Evolutionary conservation across 495 filamentous ascomycete species (phyloP).

Genomic region (Cetradonia linearis): DNA sequence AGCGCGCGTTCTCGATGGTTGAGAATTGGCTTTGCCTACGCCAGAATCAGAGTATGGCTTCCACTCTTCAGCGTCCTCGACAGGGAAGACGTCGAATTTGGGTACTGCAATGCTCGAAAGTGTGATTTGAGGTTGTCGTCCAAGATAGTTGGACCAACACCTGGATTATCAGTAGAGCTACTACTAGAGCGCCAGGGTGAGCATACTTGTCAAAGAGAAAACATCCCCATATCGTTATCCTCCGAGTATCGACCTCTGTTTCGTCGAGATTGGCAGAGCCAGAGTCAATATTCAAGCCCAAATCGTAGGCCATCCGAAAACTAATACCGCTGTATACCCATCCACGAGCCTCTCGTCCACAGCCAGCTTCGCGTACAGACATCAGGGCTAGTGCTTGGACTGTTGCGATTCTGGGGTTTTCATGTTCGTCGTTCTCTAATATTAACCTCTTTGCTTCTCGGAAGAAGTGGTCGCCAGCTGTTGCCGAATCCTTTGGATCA

Average conservation of each 20-base stretch:
- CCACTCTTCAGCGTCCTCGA: slow-evolving; percentile 79
- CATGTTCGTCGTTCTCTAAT: slow-evolving; percentile 85
- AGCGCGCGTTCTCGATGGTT: slow-evolving; percentile 75
- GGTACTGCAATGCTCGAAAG: slow-evolving; percentile 67
- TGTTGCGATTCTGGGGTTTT: slow-evolving; percentile 80
- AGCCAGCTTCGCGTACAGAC: slow-evolving; percentile 94
- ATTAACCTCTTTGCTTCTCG: slow-evolving; percentile 86
- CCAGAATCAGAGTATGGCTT: slow-evolving; percentile 82
- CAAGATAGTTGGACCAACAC: slow-evolving; percentile 97
- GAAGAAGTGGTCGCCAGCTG: slow-evolving; percentile 95
- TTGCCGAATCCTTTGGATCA: slow-evolving; percentile 60
- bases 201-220: slow-evolving; percentile 88
- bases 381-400: slow-evolving; percentile 91
- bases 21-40: slow-evolving; percentile 53
- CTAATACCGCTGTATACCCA: slow-evolving; percentile 99
- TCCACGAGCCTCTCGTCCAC: slow-evolving; percentile 86
- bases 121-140: slow-evolving; percentile 79
- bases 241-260: slow-evolving; percentile 75
- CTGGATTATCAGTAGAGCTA: slow-evolving; percentile 29
- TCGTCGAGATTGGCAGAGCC: slow-evolving; percentile 57
- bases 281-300: slow-evolving; percentile 85
- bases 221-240: slow-evolving; percentile 97
- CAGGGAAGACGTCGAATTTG: slow-evolving; percentile 84
- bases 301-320: slow-evolving; percentile 95
- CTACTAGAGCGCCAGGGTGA: not conserved